Evolutionary conservation across 495 filamentous ascomycete genomes (phyloP), one percentile per base, ranked within the genome.

Genomic region (Penicillium steckii): DNA sequence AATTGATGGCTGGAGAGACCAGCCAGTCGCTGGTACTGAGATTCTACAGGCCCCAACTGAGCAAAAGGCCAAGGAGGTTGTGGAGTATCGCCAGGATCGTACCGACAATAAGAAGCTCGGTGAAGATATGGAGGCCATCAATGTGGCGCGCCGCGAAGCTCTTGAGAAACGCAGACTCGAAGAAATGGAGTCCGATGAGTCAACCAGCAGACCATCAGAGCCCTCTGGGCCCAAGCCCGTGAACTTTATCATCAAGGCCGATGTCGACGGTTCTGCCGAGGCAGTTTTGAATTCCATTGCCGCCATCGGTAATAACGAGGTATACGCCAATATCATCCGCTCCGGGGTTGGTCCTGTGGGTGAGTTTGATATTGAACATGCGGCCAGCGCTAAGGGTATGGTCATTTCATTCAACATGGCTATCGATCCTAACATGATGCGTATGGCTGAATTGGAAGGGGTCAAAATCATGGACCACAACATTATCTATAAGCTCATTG

Each of bases 201-300:
- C 41, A 6, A 9, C 59, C 3, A 56, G 50, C 5, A 46, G 29
- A 9, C 60, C 67, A 49, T 64, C 72, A 7, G 61, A 76, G 30
- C 55, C 68, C 33, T 68, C 68, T 19, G 85, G 83, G 0, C 76
- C 80, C 6, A 83, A 87, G 50, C 63, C 82, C n/a, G 75, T 96
- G 46, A 81, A 84, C 54, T 91, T 96, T 70, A 80, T 93, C 37
- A 75, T 99, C 72, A 97, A 97, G 71, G 91, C 84, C 37, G 95
- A 99, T 63, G 94, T 97, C 13, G 84, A 83, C 48, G 94, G 94
- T 8, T 96, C 91, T 1, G 92, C 91, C 6, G 94, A 99, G 68
- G 94, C 94, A 4, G 87, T 97, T 7, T 67, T 85, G 45, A 85
- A 88, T 45, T 80, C 85, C 12, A 75, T 97, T 53, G 71, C 81